Evolutionary conservation across 768 basidiomycete species (phyloP).

Genomic region (Kwoniella sp.): DNA sequence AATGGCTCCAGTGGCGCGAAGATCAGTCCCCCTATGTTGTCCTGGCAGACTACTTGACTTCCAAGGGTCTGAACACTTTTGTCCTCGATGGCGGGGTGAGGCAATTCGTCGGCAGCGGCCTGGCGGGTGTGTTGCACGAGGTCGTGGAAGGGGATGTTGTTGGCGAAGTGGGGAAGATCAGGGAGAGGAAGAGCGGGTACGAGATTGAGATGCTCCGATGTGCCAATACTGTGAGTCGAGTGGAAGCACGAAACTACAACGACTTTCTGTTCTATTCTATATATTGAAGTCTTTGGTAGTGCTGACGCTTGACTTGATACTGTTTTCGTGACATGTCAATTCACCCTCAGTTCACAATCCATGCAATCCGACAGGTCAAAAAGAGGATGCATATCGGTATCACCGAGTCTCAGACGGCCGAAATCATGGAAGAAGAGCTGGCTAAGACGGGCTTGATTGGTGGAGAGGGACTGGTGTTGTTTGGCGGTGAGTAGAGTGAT

Average conservation of each 20-base stretch:
- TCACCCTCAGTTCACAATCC: slow-evolving; percentile 67
- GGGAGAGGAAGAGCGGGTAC: slow-evolving; percentile 72
- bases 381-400: slow-evolving; percentile 70
- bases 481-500: slow-evolving; percentile 66
- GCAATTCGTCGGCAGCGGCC: slow-evolving; percentile 62
- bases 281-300: no score
- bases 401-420: slow-evolving; percentile 69
- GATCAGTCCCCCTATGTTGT: slow-evolving; percentile 68
- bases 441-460: slow-evolving; percentile 64
- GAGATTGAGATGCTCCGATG: slow-evolving; percentile 75
- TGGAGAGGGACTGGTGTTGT: slow-evolving; percentile 69
- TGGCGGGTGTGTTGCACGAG: slow-evolving; percentile 61
- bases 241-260: no score
- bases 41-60: slow-evolving; percentile 56
- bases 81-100: slow-evolving; percentile 59
- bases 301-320: neutral
- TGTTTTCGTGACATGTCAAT: neutral
- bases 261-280: neutral
- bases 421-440: slow-evolving; percentile 66
- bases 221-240: slow-evolving; percentile 75
- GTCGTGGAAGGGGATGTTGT: slow-evolving; percentile 34
- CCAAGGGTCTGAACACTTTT: slow-evolving; percentile 49
- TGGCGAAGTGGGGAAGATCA: slow-evolving; percentile 63
- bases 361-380: slow-evolving; percentile 71
- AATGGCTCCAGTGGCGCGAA: slow-evolving; percentile 62